A percentile compares a stretch with the other conserved stretches of the same genome.
These are phyloP conservation scores for Catunica adiposa DNA, from an alignment of 2,329 filamentous ascomycete genomes.

Conservation along the genomic window DNA sequence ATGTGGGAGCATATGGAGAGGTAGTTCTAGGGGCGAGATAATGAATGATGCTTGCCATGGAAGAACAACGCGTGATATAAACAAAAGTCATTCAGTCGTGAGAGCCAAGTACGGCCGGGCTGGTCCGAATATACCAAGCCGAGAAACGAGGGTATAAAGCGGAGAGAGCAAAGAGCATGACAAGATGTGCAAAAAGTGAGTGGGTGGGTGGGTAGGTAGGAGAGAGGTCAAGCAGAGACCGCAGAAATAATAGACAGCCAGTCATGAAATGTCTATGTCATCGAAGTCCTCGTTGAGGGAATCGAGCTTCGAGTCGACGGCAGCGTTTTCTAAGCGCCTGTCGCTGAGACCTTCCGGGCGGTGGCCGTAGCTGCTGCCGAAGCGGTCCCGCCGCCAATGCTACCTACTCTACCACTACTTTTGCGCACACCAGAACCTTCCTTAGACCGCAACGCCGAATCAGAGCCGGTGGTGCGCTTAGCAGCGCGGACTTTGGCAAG, in stretches of 20 bases:
- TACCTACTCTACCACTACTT: constrained; percentile 49
- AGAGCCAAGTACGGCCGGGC: background rate
- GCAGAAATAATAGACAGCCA: background rate
- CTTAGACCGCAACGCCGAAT: constrained; percentile 34
- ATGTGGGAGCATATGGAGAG: background rate
- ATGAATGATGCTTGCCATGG: constrained; percentile 6
- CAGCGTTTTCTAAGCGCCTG: constrained; percentile 21
- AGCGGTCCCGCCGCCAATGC: constrained; percentile 25
- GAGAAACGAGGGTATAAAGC: background rate
- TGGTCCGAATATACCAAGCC: background rate
- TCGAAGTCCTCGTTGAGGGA: constrained; percentile 16
- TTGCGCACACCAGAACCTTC: constrained; percentile 42
- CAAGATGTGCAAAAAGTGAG: constrained; percentile 4
- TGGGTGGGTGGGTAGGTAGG: background rate
- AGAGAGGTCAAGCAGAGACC: constrained; percentile 9
- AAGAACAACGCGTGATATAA: constrained; percentile 13
- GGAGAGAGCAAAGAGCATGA: constrained; percentile 8
- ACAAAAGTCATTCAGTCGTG: constrained; percentile 14
- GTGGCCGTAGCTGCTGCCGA: constrained; percentile 26
- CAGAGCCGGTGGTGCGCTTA: constrained; percentile 17
- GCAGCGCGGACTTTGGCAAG: constrained; percentile 13
- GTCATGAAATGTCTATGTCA: background rate
- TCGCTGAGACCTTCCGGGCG: constrained; percentile 36
- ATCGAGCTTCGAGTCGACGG: constrained; percentile 15
- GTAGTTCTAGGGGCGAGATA: background rate